These are phyloP conservation scores for Physcomitrellopsis africana DNA, from an alignment of 225 moss, liverwort and hornwort species.

Conservation along the genomic window DNA sequence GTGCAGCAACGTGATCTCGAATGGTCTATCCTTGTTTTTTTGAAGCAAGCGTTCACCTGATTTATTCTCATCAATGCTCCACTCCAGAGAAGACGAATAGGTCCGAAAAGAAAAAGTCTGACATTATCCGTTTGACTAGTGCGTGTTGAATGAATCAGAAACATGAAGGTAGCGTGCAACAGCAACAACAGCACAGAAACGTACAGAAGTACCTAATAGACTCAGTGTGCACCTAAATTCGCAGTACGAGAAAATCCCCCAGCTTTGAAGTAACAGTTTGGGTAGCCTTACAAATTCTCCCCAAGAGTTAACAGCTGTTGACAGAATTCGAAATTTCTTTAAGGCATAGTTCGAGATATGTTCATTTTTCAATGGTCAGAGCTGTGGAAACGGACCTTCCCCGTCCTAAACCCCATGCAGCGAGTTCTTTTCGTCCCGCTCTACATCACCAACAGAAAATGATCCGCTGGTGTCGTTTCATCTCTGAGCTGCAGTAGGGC, in stretches of 20 bases:
- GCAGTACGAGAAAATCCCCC: background rate
- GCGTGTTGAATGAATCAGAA: constrained; percentile 35
- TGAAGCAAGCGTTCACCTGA: constrained; percentile 4
- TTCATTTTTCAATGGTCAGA: background rate
- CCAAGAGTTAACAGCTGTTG: no score
- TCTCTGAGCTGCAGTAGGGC: no score
- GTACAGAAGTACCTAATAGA: background rate
- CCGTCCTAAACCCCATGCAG: no score
- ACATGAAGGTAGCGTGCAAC: constrained; percentile 25
- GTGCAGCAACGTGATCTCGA: background rate
- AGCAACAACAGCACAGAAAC: constrained; percentile 3
- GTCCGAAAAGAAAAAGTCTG: constrained; percentile 38
- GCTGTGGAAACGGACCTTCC: background rate
- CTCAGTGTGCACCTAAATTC: background rate
- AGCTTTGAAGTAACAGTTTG: background rate
- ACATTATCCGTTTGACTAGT: constrained; percentile 2
- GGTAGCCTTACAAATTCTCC: background rate
- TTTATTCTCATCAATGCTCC: constrained; percentile 18
- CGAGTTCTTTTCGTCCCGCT: no score
- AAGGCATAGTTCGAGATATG: background rate
- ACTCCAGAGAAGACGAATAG: constrained; percentile 25
- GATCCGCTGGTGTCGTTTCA: no score
- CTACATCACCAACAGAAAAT: no score
- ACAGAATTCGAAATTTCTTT: background rate
- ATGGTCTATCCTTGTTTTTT: constrained; percentile 15